phyloP scores from a whole-genome alignment of 1,139 yeast genomes.

The Magnusiomyces ingens region DNA sequence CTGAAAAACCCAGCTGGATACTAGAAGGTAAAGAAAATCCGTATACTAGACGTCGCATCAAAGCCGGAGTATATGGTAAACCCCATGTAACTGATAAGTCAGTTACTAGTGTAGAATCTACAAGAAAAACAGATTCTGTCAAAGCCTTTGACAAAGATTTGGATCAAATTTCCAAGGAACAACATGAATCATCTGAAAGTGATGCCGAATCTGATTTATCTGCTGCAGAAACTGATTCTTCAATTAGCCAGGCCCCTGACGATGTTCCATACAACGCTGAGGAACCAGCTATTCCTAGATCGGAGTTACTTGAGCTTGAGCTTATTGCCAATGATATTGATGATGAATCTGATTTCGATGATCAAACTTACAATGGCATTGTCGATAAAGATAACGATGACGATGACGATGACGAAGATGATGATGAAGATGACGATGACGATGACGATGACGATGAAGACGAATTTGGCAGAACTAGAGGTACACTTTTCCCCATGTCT shows the following conservation, averaged over 20 bases:
- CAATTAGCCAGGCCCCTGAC: slow-evolving; percentile 3
- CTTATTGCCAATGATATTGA: slow-evolving; percentile 49
- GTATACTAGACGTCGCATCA: slow-evolving; percentile 1
- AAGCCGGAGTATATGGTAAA: slow-evolving; percentile 4
- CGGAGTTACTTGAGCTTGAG: slow-evolving; percentile 48
- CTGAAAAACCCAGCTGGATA: slow-evolving; percentile 18
- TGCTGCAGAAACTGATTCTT: neutral
- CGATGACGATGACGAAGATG: slow-evolving; percentile 31
- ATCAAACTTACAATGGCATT: slow-evolving; percentile 31
- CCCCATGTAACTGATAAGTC: slow-evolving; percentile 4
- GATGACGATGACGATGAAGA: slow-evolving; percentile 35
- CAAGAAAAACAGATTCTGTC: neutral
- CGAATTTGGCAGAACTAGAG: slow-evolving; percentile 36
- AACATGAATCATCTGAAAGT: neutral
- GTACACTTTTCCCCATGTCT: slow-evolving; percentile 31
- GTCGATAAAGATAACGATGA: slow-evolving; percentile 27
- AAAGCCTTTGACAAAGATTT: neutral
- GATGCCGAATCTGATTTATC: slow-evolving; percentile 1
- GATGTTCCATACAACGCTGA: slow-evolving; percentile 2
- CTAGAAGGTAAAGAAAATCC: slow-evolving; percentile 12
- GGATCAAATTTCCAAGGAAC: neutral
- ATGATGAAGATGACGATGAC: slow-evolving; percentile 29
- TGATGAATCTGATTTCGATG: slow-evolving; percentile 37
- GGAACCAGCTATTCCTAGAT: slow-evolving; percentile 37
- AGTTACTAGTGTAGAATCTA: neutral